Evolutionary conservation across 371 early-diverging fungal genomes (phyloP).

Genomic region (Mucor velutinosus): DNA sequence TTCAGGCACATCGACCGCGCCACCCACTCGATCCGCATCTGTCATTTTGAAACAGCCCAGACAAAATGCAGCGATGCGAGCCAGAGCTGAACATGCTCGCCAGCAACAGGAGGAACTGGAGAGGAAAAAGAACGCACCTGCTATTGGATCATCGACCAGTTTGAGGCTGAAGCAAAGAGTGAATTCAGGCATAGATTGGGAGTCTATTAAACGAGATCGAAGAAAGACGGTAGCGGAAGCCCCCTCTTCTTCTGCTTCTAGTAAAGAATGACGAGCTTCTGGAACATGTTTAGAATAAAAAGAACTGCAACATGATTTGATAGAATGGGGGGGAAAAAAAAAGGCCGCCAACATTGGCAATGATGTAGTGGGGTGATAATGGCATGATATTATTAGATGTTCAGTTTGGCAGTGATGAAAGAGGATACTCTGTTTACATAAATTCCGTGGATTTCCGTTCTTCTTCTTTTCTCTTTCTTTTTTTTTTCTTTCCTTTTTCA

Average conservation of each 20-base stretch:
- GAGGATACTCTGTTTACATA: background rate
- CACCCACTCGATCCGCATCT: conserved; percentile 5
- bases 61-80: conserved; percentile 44
- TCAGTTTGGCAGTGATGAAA: background rate
- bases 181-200: conserved; percentile 41
- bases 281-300: background rate
- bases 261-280: background rate
- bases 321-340: background rate
- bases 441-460: background rate
- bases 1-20: conserved; percentile 1
- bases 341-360: background rate
- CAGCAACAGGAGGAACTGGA: conserved; percentile 40
- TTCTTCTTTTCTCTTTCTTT: background rate
- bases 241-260: background rate
- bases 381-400: background rate
- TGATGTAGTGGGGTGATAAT: background rate
- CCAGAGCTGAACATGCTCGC: conserved; percentile 46
- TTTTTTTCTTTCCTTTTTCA: background rate
- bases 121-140: conserved; percentile 18
- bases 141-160: conserved; percentile 5
- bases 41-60: conserved; percentile 26
- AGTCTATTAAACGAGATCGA: conserved; percentile 33
- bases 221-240: conserved; percentile 26
- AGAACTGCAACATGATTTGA: background rate
- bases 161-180: conserved; percentile 35